Percentiles rank a stretch among this genome's conserved stretches.
Evolutionary conservation across 2,329 filamentous ascomycete species (phyloP).

Genomic region (Neofusicoccum parvum): DNA sequence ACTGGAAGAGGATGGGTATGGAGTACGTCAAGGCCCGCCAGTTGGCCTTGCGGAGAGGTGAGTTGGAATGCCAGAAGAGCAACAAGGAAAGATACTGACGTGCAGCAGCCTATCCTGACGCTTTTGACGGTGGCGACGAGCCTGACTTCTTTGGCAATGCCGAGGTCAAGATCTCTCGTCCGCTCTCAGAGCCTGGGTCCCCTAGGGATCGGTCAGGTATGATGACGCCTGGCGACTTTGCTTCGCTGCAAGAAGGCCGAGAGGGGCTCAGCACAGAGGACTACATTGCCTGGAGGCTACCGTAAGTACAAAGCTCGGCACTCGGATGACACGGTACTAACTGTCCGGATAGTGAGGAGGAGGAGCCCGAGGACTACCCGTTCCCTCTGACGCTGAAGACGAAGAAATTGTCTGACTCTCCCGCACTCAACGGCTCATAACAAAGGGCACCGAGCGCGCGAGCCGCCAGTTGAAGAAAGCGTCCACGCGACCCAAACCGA

Average conservation of each 20-base stretch:
- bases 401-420: conserved; percentile 39
- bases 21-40: conserved; percentile 98
- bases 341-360: conserved; percentile 70
- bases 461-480: conserved; percentile 19
- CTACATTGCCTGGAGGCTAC: conserved; percentile 96
- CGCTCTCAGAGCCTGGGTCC: conserved; percentile 90
- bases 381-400: conserved; percentile 68
- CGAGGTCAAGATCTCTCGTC: conserved; percentile 92
- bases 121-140: conserved; percentile 76
- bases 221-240: conserved; percentile 99
- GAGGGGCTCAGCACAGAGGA: conserved; percentile 95
- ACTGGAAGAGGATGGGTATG: conserved; percentile 99
- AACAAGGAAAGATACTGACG: neutral
- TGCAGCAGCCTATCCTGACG: conserved; percentile 74
- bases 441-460: neutral
- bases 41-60: conserved; percentile 76
- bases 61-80: neutral
- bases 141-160: conserved; percentile 90
- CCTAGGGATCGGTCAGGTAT: conserved; percentile 88
- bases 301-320: conserved; percentile 65
- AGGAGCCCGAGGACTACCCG: conserved; percentile 79
- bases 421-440: conserved; percentile 34
- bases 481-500: conserved; percentile 8
- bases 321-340: conserved; percentile 31
- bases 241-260: conserved; percentile 88